Base-by-base conservation (phyloP, 768 basidiomycete genomes). In the Tylopilus sp. region DNA sequence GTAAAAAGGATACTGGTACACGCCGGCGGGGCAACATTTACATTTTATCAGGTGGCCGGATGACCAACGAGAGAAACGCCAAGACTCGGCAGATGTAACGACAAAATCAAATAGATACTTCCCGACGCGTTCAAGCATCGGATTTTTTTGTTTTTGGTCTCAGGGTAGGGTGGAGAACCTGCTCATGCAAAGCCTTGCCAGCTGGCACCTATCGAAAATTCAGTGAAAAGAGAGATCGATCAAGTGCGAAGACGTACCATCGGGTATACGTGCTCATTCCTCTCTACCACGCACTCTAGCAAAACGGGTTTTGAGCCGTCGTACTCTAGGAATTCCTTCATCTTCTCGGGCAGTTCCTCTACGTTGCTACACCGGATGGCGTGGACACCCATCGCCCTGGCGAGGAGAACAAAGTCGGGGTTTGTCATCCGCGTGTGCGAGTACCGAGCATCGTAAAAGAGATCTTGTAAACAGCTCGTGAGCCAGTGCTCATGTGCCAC, bases 261-360 rank as follows among this genome's bases (percentile, higher is more conserved):
- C 8, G 92, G 91, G 80, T 89, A 92, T 59, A 93, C 90, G 68
- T 93, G 90, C 72, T 93, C 92, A 58, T 82, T 83, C 65, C 76
- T 80, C 72, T 88, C 85, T 43, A 98, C 91, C 48, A 86, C 37
- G 67, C 92, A 96, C 73, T 99, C 97, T 78, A 99, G 76, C 57
- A 99, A 71, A 37, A 98, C 81, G 4, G 97, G 97, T 72, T 82
- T 87, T 52, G 78, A 80, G 53, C 82, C 85, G 60, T 96, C 90
- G 68, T 95, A 96, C 74, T 95, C 95, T 59, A 99, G 78, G 75
- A 99, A 95, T 78, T 98, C 94, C 77, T 94, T 94, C 96, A 99
- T 98, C 80, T 89, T 97, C 31, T 81, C 83, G 0, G 93, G 92
- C 10, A 99, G 79, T 50, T 99, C 94, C 38, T 78, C 85, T 2